phyloP scores from a whole-genome alignment of 1,139 yeast genomes.

The Kodamaea derodonti region DNA sequence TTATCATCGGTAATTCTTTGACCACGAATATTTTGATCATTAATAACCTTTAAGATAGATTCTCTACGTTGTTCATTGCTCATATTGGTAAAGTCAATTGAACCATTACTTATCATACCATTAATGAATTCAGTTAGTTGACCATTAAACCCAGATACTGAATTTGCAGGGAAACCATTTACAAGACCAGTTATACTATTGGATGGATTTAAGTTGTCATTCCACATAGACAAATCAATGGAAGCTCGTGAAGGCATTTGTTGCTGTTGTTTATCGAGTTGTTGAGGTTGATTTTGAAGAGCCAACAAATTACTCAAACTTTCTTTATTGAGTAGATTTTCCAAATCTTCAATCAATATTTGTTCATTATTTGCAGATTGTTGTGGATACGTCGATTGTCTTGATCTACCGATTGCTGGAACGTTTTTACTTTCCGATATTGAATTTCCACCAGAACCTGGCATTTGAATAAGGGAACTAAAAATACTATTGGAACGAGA shows the following conservation, averaged over 20 bases:
- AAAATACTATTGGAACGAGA: slow-evolving; percentile 43
- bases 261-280: slow-evolving; percentile 6
- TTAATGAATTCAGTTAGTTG: slow-evolving; percentile 36
- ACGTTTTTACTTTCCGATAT: slow-evolving; percentile 20
- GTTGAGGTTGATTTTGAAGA: slow-evolving; percentile 8
- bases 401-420: slow-evolving; percentile 7
- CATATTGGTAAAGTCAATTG: slow-evolving; percentile 40
- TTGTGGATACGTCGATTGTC: slow-evolving; percentile 14
- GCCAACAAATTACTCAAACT: slow-evolving; percentile 32
- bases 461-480: slow-evolving; percentile 39
- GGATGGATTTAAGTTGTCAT: slow-evolving; percentile 9
- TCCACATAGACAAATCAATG: slow-evolving; percentile 26
- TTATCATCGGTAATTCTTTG: slow-evolving; percentile 13
- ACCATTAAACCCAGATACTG: slow-evolving; percentile 31
- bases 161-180: slow-evolving; percentile 17
- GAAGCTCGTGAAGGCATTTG: slow-evolving; percentile 14
- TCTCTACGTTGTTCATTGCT: slow-evolving; percentile 42
- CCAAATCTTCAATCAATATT: slow-evolving; percentile 38
- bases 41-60: slow-evolving; percentile 37
- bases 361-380: slow-evolving; percentile 17
- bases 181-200: slow-evolving; percentile 4
- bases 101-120: slow-evolving; percentile 34
- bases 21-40: slow-evolving; percentile 25
- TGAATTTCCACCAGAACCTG: slow-evolving; percentile 33
- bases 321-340: slow-evolving; percentile 41